These are phyloP conservation scores for Wickerhamiella kazuoi DNA, from an alignment of 805 yeast species.

Conservation along the genomic window DNA sequence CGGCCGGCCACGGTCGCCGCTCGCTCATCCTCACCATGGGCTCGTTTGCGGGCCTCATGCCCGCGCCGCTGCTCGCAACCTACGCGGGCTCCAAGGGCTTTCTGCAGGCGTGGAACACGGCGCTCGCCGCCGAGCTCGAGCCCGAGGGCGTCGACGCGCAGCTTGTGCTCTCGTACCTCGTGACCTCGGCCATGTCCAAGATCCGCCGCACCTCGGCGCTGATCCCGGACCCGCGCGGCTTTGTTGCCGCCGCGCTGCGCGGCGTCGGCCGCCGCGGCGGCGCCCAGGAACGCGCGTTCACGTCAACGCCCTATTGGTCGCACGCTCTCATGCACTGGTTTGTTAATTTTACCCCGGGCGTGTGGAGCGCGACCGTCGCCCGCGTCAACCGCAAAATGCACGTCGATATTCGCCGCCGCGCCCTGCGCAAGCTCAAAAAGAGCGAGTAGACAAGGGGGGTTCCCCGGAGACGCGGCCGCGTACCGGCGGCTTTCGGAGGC, in stretches of 20 bases:
- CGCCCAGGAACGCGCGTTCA: conserved; percentile 77
- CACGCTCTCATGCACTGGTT: conserved; percentile 82
- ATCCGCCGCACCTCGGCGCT: conserved; percentile 53
- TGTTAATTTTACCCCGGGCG: conserved; percentile 66
- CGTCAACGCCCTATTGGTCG: conserved; percentile 80
- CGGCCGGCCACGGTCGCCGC: conserved; percentile 26
- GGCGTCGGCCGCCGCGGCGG: conserved; percentile 74
- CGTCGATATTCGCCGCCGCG: conserved; percentile 59
- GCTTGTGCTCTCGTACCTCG: conserved; percentile 69
- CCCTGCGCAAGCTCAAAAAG: conserved; percentile 46
- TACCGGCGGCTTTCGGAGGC: too few relatives aligned
- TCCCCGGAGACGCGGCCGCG: too few relatives aligned
- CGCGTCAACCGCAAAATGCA: conserved; percentile 59
- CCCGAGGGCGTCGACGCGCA: conserved; percentile 66
- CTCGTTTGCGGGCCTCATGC: conserved; percentile 85
- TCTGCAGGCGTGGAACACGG: conserved; percentile 80
- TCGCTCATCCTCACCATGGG: conserved; percentile 90
- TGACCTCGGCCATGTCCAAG: conserved; percentile 91
- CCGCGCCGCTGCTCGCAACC: conserved; percentile 81
- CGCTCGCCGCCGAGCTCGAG: conserved; percentile 71
- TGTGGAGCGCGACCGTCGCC: conserved; percentile 54
- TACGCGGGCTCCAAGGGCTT: conserved; percentile 95
- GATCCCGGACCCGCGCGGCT: conserved; percentile 67
- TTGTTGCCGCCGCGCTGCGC: conserved; percentile 55
- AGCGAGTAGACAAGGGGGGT: conserved; percentile 5